Conservation (phyloP, 2,329 filamentous ascomycete species). For the Stromatinia cepivora region DNA sequence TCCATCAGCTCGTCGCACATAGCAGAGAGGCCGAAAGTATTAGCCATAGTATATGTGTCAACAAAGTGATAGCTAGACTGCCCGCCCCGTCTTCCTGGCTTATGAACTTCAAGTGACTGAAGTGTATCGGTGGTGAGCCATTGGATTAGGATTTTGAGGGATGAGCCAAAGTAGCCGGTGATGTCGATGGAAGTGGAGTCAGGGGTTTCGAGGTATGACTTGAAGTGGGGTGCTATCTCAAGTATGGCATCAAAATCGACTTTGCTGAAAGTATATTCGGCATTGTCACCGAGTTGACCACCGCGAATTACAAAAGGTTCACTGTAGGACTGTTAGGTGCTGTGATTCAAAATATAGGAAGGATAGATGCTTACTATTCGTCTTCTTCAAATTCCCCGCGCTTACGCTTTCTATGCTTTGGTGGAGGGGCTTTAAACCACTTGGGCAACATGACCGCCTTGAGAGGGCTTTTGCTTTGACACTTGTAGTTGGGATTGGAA, state of each 20-base stretch:
- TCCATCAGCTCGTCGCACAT: neutral
- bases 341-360: rapidly evolving
- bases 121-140: neutral
- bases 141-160: neutral
- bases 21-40: neutral
- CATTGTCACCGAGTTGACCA: neutral
- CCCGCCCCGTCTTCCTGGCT: neutral
- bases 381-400: neutral
- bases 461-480: too few species aligned
- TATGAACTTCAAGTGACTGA: neutral
- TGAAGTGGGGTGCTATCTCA: neutral
- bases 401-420: neutral
- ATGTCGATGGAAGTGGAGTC: neutral
- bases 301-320: neutral
- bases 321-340: neutral
- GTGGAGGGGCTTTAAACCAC: neutral
- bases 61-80: neutral
- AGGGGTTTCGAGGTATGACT: neutral
- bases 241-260: neutral
- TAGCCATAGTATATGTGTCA: neutral
- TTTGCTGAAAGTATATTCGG: neutral
- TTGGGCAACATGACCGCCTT: neutral
- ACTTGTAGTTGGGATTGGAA: rapidly evolving
- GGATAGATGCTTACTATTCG: neutral
- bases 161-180: neutral